Base-by-base conservation (phyloP, 1,139 yeast species). In the Nadsonia commutata region DNA sequence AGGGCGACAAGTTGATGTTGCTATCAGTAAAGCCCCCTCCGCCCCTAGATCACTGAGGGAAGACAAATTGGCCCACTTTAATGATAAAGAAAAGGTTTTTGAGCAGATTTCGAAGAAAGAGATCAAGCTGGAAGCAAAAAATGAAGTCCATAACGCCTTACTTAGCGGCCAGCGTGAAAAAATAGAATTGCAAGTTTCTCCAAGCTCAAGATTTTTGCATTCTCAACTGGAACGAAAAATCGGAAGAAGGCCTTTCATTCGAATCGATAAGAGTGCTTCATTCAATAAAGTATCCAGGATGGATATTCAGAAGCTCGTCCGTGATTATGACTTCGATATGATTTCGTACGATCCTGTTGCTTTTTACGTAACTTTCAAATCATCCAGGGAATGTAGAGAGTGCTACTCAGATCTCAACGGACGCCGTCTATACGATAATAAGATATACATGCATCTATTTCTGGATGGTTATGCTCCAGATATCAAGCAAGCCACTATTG, bases 361-460 rank as follows among this genome's bases (percentile, higher is more conserved):
- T 0, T 78, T 80, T 51, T 85, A 72, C 54, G 66, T 84, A 39
- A 77, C 82, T 1, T 85, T 85, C 59, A 76, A 76, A 52, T 67
- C 76, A 31, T 58, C 75, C 19, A 63, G 65, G 37, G 85, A 81
- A 48, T 84, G 93, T 37, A 73, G 73, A 49, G 63, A 71, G 39
- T 83, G 94, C 52, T 78, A 74, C 54, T 68, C 70, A 36, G 67
- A 70, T 31, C 85, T 80, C 59, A 84, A 84, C 53, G 86, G 84
- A 1, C 64, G 71, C 19, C 61, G 62, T 20, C 67, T 77, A 37
- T 66, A 63, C 42, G 74, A 69, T 39, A 76, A 65, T 50, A 65
- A 67, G 39, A 56, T 77, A 61, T 67, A 60, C 46, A 78, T 79
- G 85, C 78, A 76, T 42, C 54, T 78, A 47, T 65, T 70, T 31